phyloP scores from a whole-genome alignment of 352 stramenopile species.

The Globisporangium canariense region DNA sequence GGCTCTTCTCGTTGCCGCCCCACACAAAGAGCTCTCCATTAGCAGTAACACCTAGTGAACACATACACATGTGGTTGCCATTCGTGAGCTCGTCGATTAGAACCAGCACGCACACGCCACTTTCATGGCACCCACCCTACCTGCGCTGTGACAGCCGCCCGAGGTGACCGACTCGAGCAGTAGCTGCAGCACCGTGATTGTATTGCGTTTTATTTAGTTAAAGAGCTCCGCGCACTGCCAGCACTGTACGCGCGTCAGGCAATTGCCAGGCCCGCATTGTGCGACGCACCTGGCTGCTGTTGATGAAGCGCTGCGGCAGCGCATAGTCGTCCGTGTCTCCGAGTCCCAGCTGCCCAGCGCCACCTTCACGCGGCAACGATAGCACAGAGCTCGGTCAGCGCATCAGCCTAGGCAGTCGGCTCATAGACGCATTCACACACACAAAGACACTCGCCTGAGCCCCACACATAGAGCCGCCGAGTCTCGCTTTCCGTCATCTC shows the following conservation, averaged over 20 bases:
- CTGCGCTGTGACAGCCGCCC: constrained; percentile 70
- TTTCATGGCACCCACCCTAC: constrained; percentile 19
- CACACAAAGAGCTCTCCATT: constrained; percentile 55
- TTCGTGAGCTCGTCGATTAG: background rate
- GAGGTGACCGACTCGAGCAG: constrained; percentile 36
- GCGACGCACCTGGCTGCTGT: background rate
- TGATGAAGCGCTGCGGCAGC: constrained; percentile 42
- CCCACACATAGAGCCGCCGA: constrained; percentile 36
- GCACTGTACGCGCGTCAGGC: background rate
- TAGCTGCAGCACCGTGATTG: constrained; percentile 11
- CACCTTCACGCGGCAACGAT: constrained; percentile 27
- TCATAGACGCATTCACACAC: too few relatives aligned
- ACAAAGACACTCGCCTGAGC: constrained; percentile 36
- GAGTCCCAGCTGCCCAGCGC: constrained; percentile 61
- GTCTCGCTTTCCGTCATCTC: background rate
- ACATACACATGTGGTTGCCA: background rate
- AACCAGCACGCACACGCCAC: background rate
- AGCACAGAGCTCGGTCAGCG: background rate
- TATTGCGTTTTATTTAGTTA: background rate
- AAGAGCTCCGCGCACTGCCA: background rate
- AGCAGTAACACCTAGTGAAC: constrained; percentile 20
- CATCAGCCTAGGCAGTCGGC: background rate
- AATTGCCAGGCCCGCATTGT: background rate
- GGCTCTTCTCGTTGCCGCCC: constrained; percentile 58
- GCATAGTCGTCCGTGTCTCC: constrained; percentile 49